Evolutionary conservation across 2,329 filamentous ascomycete species (phyloP).

Genomic region (Trichoderma oligosporum): DNA sequence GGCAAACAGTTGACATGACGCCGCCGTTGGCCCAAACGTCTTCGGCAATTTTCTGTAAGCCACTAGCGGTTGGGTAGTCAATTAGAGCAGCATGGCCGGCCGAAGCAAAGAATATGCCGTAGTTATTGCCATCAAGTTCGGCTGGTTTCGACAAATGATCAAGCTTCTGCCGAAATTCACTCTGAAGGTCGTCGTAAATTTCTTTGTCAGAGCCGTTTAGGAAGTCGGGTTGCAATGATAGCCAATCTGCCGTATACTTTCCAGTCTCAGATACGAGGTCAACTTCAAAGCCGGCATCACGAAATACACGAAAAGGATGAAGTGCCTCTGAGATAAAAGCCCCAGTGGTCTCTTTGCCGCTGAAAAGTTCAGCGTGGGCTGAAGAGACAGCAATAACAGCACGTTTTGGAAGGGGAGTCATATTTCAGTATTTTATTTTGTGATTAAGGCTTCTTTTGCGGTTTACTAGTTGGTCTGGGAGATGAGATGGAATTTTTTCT

Average conservation of each 20-base stretch:
- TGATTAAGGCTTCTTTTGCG: too few species aligned
- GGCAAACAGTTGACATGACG: not conserved
- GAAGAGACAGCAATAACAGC: constrained; percentile 1
- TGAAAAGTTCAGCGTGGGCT: not conserved
- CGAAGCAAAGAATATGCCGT: constrained; percentile 1
- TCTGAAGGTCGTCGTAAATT: not conserved
- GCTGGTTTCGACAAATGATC: not conserved
- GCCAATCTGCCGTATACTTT: not conserved
- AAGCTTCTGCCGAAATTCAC: not conserved
- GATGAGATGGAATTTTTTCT: too few species aligned
- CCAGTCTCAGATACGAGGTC: not conserved
- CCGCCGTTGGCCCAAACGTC: not conserved
- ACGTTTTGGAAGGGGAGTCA: not conserved
- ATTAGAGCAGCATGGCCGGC: not conserved
- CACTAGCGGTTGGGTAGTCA: constrained; percentile 2
- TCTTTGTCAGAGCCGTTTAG: constrained; percentile 2
- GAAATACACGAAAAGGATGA: not conserved
- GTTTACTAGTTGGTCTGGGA: too few species aligned
- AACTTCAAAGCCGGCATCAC: not conserved
- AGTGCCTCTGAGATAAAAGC: constrained; percentile 7
- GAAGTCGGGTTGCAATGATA: not conserved
- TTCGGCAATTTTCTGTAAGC: not conserved
- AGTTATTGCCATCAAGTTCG: not conserved
- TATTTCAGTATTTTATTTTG: too few species aligned
- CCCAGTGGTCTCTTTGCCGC: not conserved